A percentile compares a stretch with the other conserved stretches of the same genome.
These are phyloP conservation scores for Yamadazyma buinensis DNA, from an alignment of 1,139 yeast genomes.

Conservation along the genomic window DNA sequence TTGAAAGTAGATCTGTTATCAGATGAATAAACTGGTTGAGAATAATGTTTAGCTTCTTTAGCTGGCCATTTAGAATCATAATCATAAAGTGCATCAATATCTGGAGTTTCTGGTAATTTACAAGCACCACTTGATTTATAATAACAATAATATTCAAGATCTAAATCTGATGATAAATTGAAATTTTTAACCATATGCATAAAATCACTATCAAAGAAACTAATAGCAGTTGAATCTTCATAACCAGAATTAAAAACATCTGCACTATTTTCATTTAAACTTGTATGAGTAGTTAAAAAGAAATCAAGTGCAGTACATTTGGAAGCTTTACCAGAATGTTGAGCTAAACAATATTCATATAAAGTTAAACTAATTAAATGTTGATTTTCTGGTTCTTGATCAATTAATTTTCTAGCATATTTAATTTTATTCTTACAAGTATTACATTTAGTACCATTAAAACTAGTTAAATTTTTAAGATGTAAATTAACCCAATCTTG, in stretches of 20 bases:
- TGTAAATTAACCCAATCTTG: conserved; percentile 30
- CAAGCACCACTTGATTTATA: conserved; percentile 29
- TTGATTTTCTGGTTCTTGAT: conserved; percentile 28
- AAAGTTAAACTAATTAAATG: conserved; percentile 36
- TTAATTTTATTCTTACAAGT: conserved; percentile 33
- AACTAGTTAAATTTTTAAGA: conserved; percentile 21
- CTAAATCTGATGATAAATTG: conserved; percentile 34
- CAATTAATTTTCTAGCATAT: conserved; percentile 26
- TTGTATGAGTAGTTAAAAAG: conserved; percentile 33
- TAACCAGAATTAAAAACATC: conserved; percentile 22
- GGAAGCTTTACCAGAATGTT: conserved; percentile 26
- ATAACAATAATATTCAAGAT: conserved; percentile 32
- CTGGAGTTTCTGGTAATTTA: conserved; percentile 26
- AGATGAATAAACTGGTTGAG: conserved; percentile 21
- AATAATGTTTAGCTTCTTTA: conserved; percentile 21
- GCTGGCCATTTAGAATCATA: conserved; percentile 31
- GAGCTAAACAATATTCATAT: conserved; percentile 32
- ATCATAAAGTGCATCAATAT: conserved; percentile 23
- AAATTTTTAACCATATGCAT: conserved; percentile 33
- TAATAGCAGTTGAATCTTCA: conserved; percentile 22
- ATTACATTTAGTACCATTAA: conserved; percentile 32
- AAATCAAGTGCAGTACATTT: conserved; percentile 36
- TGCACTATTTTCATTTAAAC: conserved; percentile 15
- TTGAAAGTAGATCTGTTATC: conserved; percentile 37
- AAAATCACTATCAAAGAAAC: conserved; percentile 39